Base-by-base conservation (phyloP, 176 grass and related monocot genomes). In the Stipa capillata region DNA sequence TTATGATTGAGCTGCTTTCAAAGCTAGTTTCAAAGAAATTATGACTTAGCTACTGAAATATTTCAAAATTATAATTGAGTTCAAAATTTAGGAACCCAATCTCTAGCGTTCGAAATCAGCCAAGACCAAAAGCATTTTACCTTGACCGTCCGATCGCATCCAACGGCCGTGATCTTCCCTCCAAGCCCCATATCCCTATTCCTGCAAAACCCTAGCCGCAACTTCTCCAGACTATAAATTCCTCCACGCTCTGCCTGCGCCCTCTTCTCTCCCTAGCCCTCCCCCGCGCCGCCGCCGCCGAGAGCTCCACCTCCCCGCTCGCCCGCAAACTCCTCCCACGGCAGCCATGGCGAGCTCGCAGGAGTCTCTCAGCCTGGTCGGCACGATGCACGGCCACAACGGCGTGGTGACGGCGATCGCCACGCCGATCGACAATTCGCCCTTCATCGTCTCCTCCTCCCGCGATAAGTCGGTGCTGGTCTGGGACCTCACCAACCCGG, bases 391-490 rank as follows among this genome's bases (percentile, higher is more conserved):
- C 61, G 91, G 87, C 29, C 87, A 90, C 77, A 90, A 81, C 51
- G 87, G 82, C 44, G 53, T 82, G 76, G 91, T 93, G 72, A 93
- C 87, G 29, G 91, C 91, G 47, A 88, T 90, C 45, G 85, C 88
- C 0, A 51, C 84, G 31, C 88, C 85, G 39, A 76, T 90, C 49
- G 88, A 90, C 73, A 76, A 82, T 60, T 81, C 82, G 34, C 72
- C 85, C 18, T 85, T 82, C 72, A 73, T 93, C 81, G 85, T 90
- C 60, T 88, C 85, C 43, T 74, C 85, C 78, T 90, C 78, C 34
- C 88, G 88, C 58, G 91, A 90, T 85, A 90, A 93, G 82, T 93
- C 87, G 51, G 8, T 93, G 40, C 81, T 93, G 15, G 79, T 93
- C 20, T 93, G 91, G 91, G 73, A 87, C 50, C 52, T 93, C 35